These are phyloP conservation scores for Picea glauca DNA, from an alignment of 75 land plant genomes.

Conservation along the genomic window DNA sequence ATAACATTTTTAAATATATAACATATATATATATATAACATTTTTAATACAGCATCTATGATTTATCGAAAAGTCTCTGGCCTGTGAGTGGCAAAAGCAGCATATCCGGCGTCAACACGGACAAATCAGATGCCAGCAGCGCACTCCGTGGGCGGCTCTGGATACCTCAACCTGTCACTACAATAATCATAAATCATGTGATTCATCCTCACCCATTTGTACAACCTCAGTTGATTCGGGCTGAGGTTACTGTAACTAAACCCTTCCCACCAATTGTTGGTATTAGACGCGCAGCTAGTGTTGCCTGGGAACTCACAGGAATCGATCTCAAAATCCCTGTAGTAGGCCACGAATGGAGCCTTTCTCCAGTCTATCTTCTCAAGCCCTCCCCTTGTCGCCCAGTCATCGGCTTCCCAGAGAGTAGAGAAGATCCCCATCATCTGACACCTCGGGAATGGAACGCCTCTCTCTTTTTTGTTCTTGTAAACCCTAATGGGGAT, in stretches of 20 bases:
- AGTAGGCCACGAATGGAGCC: constrained; percentile 78
- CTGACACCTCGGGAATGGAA: constrained; percentile 58
- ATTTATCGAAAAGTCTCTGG: no score
- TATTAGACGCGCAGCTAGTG: constrained; percentile 22
- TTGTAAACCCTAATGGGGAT: constrained; percentile 8
- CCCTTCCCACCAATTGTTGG: constrained; percentile 50
- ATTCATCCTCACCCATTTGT: constrained; percentile 11
- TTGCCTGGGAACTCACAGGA: constrained; percentile 56
- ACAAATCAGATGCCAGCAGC: not conserved
- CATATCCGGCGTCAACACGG: no score
- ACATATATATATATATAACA: no score
- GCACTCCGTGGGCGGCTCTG: constrained; percentile 17
- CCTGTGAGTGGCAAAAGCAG: no score
- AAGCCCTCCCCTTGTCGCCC: constrained; percentile 86
- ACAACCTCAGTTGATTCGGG: constrained; percentile 19
- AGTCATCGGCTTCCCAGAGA: constrained; percentile 86
- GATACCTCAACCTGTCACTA: constrained; percentile 13
- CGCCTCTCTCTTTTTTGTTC: not conserved
- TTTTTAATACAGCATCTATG: no score
- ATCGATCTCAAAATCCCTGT: constrained; percentile 65
- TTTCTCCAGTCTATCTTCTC: constrained; percentile 80
- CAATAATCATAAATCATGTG: constrained; percentile 27
- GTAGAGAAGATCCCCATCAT: constrained; percentile 84
- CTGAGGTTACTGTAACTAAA: constrained; percentile 24
- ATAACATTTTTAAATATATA: no score